phyloP scores from a whole-genome alignment of 257 asterid genomes.

The Cinchona pubescens region DNA sequence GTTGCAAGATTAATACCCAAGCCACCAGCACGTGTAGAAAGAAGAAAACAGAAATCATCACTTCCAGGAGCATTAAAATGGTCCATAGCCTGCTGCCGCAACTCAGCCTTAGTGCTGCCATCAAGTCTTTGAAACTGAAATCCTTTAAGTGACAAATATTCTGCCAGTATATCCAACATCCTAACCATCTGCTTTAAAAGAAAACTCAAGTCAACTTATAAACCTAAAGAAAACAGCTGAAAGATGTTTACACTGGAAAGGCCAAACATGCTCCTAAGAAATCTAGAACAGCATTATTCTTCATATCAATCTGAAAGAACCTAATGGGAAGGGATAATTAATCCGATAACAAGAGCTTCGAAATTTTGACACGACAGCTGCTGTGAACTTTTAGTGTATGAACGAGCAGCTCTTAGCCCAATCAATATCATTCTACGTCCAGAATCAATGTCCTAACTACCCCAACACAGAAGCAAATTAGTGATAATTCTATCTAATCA shows the following conservation, averaged over 20 bases:
- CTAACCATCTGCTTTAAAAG: constrained; percentile 82
- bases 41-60: constrained; percentile 98
- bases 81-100: constrained; percentile 98
- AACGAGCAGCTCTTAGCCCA: neutral
- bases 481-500: neutral
- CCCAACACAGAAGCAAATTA: neutral
- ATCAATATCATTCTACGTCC: neutral
- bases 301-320: neutral
- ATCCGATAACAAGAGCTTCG: neutral
- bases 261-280: constrained; percentile 7
- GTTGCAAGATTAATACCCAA: constrained; percentile 99
- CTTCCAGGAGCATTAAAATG: constrained; percentile 98
- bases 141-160: constrained; percentile 84
- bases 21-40: constrained; percentile 99
- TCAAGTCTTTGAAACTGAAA: constrained; percentile 97
- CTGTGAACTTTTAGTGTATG: neutral
- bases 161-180: constrained; percentile 95
- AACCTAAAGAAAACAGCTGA: constrained; percentile 3
- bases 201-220: constrained; percentile 15
- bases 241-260: neutral
- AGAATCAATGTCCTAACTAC: neutral
- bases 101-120: constrained; percentile 97
- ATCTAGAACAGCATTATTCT: neutral
- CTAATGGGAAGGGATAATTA: neutral
- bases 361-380: neutral